A percentile compares a stretch with the other conserved stretches of the same genome.
phyloP scores from a whole-genome alignment of 2,329 filamentous ascomycete species.

The Diaporthe velutina region DNA sequence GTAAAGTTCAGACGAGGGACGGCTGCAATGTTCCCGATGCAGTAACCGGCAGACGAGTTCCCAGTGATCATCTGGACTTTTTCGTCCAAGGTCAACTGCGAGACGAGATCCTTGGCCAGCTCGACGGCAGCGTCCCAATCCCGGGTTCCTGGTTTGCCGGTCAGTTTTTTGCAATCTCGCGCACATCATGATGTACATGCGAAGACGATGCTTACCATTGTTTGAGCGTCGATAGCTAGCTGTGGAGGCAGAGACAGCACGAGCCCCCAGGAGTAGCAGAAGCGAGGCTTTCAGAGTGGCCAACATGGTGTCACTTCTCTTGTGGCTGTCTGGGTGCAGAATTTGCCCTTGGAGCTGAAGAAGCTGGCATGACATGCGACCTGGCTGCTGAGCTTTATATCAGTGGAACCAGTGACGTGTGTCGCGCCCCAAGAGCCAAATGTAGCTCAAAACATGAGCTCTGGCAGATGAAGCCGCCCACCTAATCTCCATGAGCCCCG shows the following conservation, averaged over 20 bases:
- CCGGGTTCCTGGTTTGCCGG: not conserved
- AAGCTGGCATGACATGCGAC: not conserved
- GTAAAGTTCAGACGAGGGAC: conserved; percentile 11
- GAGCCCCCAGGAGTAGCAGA: not conserved
- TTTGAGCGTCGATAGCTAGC: not conserved
- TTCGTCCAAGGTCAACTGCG: conserved; percentile 20
- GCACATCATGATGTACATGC: rapidly evolving
- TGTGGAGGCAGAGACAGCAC: not conserved
- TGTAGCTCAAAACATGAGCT: not conserved
- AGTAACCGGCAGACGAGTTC: not conserved
- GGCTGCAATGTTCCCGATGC: not conserved
- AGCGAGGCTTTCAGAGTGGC: not conserved
- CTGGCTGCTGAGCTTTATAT: conserved; percentile 7
- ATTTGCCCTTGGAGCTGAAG: no score
- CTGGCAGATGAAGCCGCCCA: not conserved
- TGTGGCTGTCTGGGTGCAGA: not conserved
- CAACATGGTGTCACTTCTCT: not conserved
- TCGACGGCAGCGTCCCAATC: conserved; percentile 1
- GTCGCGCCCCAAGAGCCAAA: not conserved
- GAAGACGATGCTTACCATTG: not conserved
- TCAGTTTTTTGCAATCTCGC: not conserved
- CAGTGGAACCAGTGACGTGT: not conserved
- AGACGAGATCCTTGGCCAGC: not conserved
- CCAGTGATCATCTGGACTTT: conserved; percentile 20
- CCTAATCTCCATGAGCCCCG: no score